A percentile compares a stretch with the other conserved stretches of the same genome.
phyloP scores from a whole-genome alignment of 768 basidiomycete genomes.

The Russula sp. region DNA sequence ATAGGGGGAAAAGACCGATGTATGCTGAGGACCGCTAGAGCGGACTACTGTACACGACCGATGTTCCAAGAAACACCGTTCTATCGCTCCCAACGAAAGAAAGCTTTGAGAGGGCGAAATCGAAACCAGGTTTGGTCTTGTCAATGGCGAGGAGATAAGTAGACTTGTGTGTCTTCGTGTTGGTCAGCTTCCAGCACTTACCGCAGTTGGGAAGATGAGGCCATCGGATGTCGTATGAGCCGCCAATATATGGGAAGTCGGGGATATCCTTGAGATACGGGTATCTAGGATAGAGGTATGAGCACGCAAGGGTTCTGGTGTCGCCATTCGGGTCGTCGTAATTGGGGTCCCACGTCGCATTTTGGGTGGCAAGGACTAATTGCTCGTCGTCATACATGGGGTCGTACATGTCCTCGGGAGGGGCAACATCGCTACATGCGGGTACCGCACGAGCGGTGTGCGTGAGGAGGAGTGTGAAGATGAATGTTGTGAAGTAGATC shows the following conservation, averaged over 20 bases:
- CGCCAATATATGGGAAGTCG: slow-evolving; percentile 59
- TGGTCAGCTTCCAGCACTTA: slow-evolving; percentile 58
- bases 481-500: background rate
- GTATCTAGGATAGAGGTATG: slow-evolving; percentile 46
- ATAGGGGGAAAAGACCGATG: too few relatives aligned
- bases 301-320: too few relatives aligned
- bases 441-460: background rate
- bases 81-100: too few relatives aligned
- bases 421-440: background rate
- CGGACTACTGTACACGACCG: too few relatives aligned
- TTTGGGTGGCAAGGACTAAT: too few relatives aligned
- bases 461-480: slow-evolving; percentile 7
- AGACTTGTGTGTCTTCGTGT: slow-evolving; percentile 39
- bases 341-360: slow-evolving; percentile 4
- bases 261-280: slow-evolving; percentile 52
- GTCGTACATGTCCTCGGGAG: background rate
- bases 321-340: too few relatives aligned
- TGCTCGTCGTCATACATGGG: background rate
- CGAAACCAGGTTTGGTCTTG: too few relatives aligned
- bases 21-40: too few relatives aligned
- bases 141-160: slow-evolving; percentile 55
- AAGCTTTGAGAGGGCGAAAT: too few relatives aligned
- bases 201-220: slow-evolving; percentile 48
- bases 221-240: slow-evolving; percentile 45
- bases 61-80: too few relatives aligned